Conservation (phyloP, 176 grass and related monocot genomes). For the Eragrostis curvula region DNA sequence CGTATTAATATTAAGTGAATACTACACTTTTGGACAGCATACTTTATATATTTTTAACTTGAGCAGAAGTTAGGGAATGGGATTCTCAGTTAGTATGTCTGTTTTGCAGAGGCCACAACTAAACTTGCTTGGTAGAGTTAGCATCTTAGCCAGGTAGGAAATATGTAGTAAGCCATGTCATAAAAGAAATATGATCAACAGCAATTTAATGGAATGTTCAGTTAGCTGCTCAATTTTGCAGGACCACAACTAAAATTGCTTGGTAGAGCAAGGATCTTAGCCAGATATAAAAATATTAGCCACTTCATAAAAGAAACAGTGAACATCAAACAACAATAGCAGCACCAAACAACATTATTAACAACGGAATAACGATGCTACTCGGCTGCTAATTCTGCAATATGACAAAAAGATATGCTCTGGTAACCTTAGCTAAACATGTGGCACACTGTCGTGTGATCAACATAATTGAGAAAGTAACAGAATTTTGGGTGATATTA, state of each 20-base stretch:
- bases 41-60: background rate
- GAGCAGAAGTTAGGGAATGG: background rate
- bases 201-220: background rate
- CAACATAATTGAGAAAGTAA: background rate
- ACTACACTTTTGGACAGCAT: background rate
- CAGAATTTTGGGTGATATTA: background rate
- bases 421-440: background rate
- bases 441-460: background rate
- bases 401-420: background rate
- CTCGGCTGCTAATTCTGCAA: background rate
- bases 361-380: background rate
- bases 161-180: background rate
- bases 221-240: background rate
- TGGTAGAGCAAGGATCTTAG: background rate
- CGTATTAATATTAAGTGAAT: background rate
- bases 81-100: background rate
- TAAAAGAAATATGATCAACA: background rate
- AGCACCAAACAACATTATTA: background rate
- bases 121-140: background rate
- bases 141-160: background rate
- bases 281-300: background rate
- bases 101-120: background rate
- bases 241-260: conserved; percentile 1
- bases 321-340: background rate
- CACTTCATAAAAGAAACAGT: background rate